Percentiles rank a stretch among this genome's conserved stretches.
Conservation (phyloP, 2,329 filamentous ascomycete species). For the Ophiostoma piceae region DNA sequence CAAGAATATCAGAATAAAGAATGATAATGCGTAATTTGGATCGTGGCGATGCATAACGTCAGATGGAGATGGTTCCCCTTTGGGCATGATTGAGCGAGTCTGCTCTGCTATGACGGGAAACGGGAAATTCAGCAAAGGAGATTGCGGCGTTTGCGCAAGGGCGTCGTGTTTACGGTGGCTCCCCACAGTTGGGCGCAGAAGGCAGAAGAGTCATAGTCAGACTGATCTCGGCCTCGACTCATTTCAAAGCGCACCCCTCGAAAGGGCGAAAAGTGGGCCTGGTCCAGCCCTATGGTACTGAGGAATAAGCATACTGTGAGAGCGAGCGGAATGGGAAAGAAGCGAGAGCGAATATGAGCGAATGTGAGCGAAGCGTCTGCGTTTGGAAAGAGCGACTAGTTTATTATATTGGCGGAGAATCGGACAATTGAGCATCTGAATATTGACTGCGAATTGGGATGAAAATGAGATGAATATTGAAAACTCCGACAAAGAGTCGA, state of each 20-base stretch:
- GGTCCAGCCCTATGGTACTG: slow-evolving; percentile 9
- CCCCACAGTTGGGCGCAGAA: neutral
- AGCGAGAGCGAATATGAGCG: slow-evolving; percentile 6
- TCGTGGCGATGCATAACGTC: neutral
- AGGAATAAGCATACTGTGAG: neutral
- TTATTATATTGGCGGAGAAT: neutral
- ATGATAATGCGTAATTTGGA: neutral
- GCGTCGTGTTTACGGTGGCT: slow-evolving; percentile 8
- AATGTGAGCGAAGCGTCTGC: neutral
- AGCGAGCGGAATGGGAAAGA: neutral
- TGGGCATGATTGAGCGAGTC: neutral
- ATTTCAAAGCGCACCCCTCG: neutral
- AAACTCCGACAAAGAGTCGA: too few species aligned
- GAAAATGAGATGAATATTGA: neutral
- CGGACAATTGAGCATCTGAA: neutral
- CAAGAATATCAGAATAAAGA: too few species aligned
- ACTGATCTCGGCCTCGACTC: slow-evolving; percentile 1
- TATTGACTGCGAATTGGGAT: too few species aligned
- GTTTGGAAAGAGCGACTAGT: neutral
- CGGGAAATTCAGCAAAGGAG: neutral
- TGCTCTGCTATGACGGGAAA: neutral
- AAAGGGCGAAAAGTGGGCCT: neutral
- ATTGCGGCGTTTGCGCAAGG: slow-evolving; percentile 13
- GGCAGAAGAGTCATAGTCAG: slow-evolving; percentile 10
- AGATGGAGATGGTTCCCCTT: neutral